phyloP scores from a whole-genome alignment of 148 eudicot genomes.

The Amaranthus cruentus region DNA sequence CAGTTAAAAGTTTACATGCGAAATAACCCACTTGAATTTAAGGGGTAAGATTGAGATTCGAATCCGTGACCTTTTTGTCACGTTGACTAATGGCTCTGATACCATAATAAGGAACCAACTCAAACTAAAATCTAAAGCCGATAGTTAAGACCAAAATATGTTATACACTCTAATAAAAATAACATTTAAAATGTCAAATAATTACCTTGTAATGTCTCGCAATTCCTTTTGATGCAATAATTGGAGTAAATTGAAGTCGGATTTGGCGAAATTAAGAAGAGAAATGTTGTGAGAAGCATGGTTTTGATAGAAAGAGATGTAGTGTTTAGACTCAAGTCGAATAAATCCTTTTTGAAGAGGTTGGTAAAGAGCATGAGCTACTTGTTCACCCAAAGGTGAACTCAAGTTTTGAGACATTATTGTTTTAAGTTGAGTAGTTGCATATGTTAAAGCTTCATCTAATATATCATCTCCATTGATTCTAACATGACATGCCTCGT shows the following conservation, averaged over 20 bases:
- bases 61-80: too few species aligned
- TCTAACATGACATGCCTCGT: conserved; percentile 26
- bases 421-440: conserved; percentile 27
- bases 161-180: too few species aligned
- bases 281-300: conserved; percentile 16
- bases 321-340: conserved; percentile 37
- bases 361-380: conserved; percentile 34
- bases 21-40: too few species aligned
- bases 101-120: too few species aligned
- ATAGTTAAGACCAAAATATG: too few species aligned
- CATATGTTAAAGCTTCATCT: conserved; percentile 15
- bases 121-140: too few species aligned
- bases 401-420: not conserved
- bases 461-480: conserved; percentile 25
- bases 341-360: conserved; percentile 31
- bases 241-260: conserved; percentile 45
- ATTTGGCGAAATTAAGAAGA: conserved; percentile 34
- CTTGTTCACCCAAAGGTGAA: conserved; percentile 21
- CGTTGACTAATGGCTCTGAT: too few species aligned
- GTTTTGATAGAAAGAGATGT: conserved; percentile 37
- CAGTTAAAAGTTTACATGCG: too few species aligned
- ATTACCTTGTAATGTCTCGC: conserved; percentile 26
- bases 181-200: not conserved
- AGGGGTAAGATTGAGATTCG: too few species aligned
- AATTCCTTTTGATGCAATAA: conserved; percentile 35